A percentile compares a stretch with the other conserved stretches of the same genome.
phyloP scores from a whole-genome alignment of 257 asterid genomes.

The Nicotiana sylvestris region DNA sequence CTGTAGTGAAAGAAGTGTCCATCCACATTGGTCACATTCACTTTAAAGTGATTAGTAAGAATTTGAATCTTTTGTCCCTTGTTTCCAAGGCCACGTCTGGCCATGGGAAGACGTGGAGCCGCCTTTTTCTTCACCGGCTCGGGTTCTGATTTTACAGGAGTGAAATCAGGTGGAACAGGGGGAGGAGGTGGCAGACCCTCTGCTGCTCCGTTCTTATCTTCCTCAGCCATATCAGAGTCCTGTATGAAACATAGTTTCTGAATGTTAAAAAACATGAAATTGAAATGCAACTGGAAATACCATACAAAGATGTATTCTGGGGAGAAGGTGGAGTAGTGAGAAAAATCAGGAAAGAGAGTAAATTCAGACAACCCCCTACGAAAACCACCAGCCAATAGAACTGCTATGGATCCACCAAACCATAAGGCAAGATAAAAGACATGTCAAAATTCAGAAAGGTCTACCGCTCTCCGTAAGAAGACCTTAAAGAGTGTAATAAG shows the following conservation, averaged over 20 bases:
- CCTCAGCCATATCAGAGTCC: conserved; percentile 18
- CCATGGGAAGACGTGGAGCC: conserved; percentile 60
- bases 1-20: conserved; percentile 87
- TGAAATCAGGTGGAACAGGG: conserved; percentile 63
- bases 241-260: background rate
- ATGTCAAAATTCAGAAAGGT: background rate
- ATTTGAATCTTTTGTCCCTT: conserved; percentile 70
- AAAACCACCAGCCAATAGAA: background rate
- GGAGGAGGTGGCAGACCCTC: conserved; percentile 87
- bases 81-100: conserved; percentile 70
- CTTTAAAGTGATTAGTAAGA: conserved; percentile 87
- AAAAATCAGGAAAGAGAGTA: background rate
- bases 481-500: too few relatives aligned
- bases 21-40: conserved; percentile 57
- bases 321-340: background rate
- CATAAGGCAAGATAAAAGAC: background rate
- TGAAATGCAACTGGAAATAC: background rate
- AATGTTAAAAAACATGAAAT: background rate
- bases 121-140: conserved; percentile 49
- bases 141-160: conserved; percentile 43
- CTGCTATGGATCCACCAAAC: background rate
- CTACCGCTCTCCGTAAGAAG: background rate
- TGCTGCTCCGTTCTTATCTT: conserved; percentile 38
- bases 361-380: background rate
- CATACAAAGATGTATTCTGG: background rate